phyloP scores from a whole-genome alignment of 148 eudicot genomes.

The Persicaria tinctoria region DNA sequence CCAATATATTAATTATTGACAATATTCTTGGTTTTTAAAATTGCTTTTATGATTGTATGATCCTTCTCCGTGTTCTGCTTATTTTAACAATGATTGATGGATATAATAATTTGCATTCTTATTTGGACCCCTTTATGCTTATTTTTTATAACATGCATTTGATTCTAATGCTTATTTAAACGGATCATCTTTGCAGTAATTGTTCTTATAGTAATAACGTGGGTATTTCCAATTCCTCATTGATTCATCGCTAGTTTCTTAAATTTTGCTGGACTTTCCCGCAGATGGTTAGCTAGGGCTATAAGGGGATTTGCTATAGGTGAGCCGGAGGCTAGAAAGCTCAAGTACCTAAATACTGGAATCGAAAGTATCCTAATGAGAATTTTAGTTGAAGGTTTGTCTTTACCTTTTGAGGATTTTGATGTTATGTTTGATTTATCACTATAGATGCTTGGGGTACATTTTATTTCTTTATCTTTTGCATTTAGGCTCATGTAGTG shows the following conservation, averaged over 20 bases:
- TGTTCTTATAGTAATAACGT: background rate
- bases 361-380: conserved; percentile 12
- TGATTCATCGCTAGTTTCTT: background rate
- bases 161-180: background rate
- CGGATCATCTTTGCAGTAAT: background rate
- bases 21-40: background rate
- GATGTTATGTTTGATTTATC: background rate
- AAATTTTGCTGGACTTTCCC: background rate
- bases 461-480: background rate
- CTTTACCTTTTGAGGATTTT: background rate
- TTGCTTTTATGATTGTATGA: background rate
- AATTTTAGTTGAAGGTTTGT: conserved; percentile 13
- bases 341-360: conserved; percentile 11
- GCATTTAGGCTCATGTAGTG: background rate
- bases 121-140: background rate
- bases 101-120: background rate
- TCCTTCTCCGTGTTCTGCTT: background rate
- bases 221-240: background rate
- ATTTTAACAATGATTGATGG: background rate
- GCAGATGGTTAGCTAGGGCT: conserved; percentile 12
- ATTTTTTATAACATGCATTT: background rate
- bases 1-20: background rate
- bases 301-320: conserved; percentile 15
- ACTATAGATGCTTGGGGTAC: background rate
- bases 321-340: conserved; percentile 12